Percentiles rank a stretch among this genome's conserved stretches.
Conservation (phyloP, 1,284 basidiomycete species). For the Inonotus hispidus region DNA sequence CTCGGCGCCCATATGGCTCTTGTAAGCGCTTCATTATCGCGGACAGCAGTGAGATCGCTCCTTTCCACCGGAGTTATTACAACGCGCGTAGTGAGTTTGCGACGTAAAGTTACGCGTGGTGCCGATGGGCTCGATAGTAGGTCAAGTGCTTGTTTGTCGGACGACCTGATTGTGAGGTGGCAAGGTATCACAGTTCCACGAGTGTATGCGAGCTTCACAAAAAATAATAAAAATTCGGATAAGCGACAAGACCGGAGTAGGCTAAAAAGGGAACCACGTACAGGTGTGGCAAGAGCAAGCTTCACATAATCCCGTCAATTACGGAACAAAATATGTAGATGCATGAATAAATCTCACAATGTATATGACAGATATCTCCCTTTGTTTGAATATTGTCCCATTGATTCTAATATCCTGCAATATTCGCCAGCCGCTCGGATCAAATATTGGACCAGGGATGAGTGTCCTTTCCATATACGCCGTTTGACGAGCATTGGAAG, state of each 20-base stretch:
- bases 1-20: constrained; percentile 13
- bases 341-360: not conserved
- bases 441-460: constrained; percentile 11
- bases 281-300: constrained; percentile 17
- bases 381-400: constrained; percentile 12
- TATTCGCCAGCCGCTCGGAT: constrained; percentile 12
- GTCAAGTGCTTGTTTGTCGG: constrained; percentile 17
- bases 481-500: constrained; percentile 6
- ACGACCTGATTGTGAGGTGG: constrained; percentile 8
- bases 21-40: not conserved
- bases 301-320: constrained; percentile 1
- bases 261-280: not conserved
- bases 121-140: constrained; percentile 13
- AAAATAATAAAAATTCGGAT: not conserved
- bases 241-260: not conserved
- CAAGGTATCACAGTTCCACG: constrained; percentile 19
- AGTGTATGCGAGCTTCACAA: constrained; percentile 16
- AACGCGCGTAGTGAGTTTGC: constrained; percentile 6
- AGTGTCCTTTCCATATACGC: constrained; percentile 7
- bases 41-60: not conserved
- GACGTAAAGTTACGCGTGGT: constrained; percentile 8
- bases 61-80: not conserved
- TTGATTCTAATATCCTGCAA: not conserved
- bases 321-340: not conserved
- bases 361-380: constrained; percentile 9